Conservation (phyloP, 192 early-diverging fungal genomes). For the Mortierella hygrophila region DNA sequence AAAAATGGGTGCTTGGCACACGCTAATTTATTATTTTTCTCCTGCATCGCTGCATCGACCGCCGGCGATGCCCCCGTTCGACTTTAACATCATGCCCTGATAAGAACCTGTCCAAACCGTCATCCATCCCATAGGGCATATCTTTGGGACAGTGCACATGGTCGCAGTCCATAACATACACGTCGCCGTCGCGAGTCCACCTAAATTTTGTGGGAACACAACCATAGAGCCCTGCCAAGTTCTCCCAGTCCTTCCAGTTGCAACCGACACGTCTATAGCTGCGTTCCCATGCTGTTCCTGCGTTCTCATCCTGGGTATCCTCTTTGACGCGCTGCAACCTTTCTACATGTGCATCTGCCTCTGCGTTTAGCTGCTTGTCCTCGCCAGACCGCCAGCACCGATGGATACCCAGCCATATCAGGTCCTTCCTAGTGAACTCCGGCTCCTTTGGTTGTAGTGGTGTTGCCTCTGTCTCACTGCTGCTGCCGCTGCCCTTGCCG, state of each 20-base stretch:
- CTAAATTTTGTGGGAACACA: background rate
- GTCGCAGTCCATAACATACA: background rate
- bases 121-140: background rate
- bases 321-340: background rate
- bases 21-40: background rate
- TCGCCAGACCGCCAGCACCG: background rate
- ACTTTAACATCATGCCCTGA: background rate
- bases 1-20: background rate
- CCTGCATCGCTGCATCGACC: background rate
- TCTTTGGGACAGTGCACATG: background rate
- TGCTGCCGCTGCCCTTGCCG: background rate
- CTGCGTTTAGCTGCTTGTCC: background rate
- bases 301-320: background rate
- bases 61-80: background rate
- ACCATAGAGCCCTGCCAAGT: background rate
- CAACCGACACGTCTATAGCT: background rate
- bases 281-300: background rate
- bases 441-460: background rate
- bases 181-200: background rate
- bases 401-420: background rate
- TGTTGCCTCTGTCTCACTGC: background rate
- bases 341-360: background rate
- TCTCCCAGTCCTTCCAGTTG: background rate
- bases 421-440: background rate
- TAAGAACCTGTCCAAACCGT: background rate